Base-by-base conservation (phyloP, 1,284 basidiomycete genomes). In the Bondarzewia mesenterica region DNA sequence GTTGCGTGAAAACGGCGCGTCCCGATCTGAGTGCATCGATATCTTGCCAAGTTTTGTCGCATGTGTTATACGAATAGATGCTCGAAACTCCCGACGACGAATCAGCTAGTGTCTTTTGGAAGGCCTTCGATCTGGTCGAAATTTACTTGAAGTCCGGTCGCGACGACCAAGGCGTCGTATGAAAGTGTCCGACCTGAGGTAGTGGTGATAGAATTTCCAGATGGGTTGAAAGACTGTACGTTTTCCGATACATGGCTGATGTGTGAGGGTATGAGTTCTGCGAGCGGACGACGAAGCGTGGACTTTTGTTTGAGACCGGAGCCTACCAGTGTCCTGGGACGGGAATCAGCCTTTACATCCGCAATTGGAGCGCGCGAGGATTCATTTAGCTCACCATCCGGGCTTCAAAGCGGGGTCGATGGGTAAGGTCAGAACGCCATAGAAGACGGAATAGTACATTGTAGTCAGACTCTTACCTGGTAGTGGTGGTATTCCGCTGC, bases 1-100 rank as follows among this genome's bases (percentile, higher is more conserved):
- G 95, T 64, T 98, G 95, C 0, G 95, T 98, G 70, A 99, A 98
- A 59, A 99, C 78, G 2, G 94, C 93, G 47, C 85, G 81, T 16
- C 92, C 93, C 4, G 74, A 71, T 45, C 85, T 78, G 54, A 94
- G 75, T 7, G 75, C 72, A 51, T 89, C 79, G 43, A 95, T 82
- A 57, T 92, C 80, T 44, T 73, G 68, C 89, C 89, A 94, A 4
- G 82, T 80, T 68, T 92, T 93, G 67, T 95, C 89, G 60, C 84
- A 89, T 10, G 88, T 88, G 47, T 88, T 78, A 63, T 88, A 90
- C 0, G 85, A 88, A 72, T 98, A 98, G 55, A 96, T 96, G n/a
- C 87, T 87, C 5, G 89, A 88, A 36, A 98, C 93, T n/a, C 86
- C 86, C 5, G 85, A 87, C 3, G 69, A 64, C 12, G 88, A 76